Evolutionary conservation across 495 filamentous ascomycete species (phyloP).

Genomic region (Tetracladium setigerum): DNA sequence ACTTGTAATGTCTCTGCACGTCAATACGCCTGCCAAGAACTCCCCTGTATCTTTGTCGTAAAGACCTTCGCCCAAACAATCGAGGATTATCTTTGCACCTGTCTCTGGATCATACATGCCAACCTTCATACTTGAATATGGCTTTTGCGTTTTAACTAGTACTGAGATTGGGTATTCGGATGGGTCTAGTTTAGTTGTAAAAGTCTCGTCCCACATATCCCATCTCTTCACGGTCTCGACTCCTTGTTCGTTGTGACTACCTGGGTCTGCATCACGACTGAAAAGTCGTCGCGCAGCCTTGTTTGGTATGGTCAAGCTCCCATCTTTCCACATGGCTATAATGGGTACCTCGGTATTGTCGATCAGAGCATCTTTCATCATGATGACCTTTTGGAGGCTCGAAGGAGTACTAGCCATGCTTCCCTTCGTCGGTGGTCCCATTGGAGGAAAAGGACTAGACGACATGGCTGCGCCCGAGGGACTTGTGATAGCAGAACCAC

Average conservation of each 20-base stretch:
- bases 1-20: conserved; percentile 58
- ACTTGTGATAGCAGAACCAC: conserved; percentile 31
- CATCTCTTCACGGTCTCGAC: conserved; percentile 46
- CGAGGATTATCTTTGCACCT: conserved; percentile 41
- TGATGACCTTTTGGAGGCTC: conserved; percentile 52
- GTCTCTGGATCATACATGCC: conserved; percentile 46
- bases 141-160: conserved; percentile 45
- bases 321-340: conserved; percentile 66
- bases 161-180: conserved; percentile 55
- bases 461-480: conserved; percentile 34
- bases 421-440: conserved; percentile 46
- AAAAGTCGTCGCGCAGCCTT: conserved; percentile 49
- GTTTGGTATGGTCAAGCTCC: conserved; percentile 57
- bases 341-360: conserved; percentile 61
- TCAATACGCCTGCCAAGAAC: conserved; percentile 57
- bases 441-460: conserved; percentile 46
- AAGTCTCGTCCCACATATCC: conserved; percentile 53
- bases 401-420: conserved; percentile 44
- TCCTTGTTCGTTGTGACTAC: conserved; percentile 31
- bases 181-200: conserved; percentile 42
- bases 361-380: conserved; percentile 64
- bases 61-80: conserved; percentile 52
- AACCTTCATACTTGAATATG: conserved; percentile 45
- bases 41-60: conserved; percentile 52
- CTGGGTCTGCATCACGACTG: conserved; percentile 30